These are phyloP conservation scores for Salix udensis DNA, from an alignment of 345 rosid species.

Conservation along the genomic window DNA sequence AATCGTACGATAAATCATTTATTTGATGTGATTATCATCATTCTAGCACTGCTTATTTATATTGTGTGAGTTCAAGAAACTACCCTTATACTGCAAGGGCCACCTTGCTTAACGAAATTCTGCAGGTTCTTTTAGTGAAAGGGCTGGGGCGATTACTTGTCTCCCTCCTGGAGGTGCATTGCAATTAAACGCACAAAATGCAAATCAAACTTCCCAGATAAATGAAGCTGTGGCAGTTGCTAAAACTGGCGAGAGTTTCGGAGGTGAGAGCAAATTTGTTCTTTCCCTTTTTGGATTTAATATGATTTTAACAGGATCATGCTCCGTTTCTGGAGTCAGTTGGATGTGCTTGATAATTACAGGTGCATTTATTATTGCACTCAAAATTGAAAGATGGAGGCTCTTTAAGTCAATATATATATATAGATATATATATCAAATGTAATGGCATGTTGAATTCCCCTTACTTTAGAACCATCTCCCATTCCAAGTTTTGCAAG, in stretches of 20 bases:
- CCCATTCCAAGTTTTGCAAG: no score
- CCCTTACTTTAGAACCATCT: no score
- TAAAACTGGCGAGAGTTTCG: neutral
- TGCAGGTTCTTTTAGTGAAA: slow-evolving; percentile 20
- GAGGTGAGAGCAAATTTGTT: slow-evolving; percentile 4
- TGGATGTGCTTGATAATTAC: neutral
- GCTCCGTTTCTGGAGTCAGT: neutral
- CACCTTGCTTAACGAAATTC: neutral
- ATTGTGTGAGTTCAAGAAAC: neutral
- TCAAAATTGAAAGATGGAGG: no score
- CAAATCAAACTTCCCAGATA: slow-evolving; percentile 1
- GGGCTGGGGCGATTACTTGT: neutral
- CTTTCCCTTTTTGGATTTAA: neutral
- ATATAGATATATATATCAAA: no score
- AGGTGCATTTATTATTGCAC: neutral
- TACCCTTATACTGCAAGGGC: neutral
- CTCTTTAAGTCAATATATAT: no score
- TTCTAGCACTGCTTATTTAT: neutral
- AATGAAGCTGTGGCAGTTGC: slow-evolving; percentile 4
- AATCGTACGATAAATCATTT: neutral
- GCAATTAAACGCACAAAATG: neutral
- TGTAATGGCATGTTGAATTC: no score
- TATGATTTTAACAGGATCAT: neutral
- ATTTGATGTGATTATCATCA: neutral
- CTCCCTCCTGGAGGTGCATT: neutral